phyloP scores from a whole-genome alignment of 2,329 filamentous ascomycete species.

The Penicillium sp. region DNA sequence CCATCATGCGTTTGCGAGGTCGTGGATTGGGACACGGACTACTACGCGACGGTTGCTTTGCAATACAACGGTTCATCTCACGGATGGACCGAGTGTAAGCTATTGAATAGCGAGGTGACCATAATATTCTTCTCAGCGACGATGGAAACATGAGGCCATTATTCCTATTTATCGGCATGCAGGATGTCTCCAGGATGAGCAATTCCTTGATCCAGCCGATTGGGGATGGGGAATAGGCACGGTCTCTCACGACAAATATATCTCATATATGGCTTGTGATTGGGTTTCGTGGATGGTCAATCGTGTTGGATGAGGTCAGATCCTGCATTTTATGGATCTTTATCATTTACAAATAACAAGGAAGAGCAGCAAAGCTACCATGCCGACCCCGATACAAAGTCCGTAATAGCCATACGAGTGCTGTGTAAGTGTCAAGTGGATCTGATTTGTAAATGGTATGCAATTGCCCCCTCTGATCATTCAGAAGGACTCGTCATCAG shows the following conservation, averaged over 20 bases:
- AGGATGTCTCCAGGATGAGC: constrained; percentile 38
- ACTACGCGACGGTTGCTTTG: constrained; percentile 30
- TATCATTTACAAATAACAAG: neutral
- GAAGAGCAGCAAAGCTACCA: neutral
- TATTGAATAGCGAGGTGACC: constrained; percentile 49
- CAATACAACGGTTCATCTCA: constrained; percentile 30
- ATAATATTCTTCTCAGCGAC: constrained; percentile 50
- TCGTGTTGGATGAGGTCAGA: neutral
- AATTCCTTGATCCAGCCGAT: constrained; percentile 47
- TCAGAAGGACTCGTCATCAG: neutral
- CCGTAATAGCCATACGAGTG: neutral
- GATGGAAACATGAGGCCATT: constrained; percentile 49
- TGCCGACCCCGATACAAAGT: neutral
- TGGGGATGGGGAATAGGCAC: constrained; percentile 10
- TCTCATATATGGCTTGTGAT: neutral
- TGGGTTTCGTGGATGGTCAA: neutral
- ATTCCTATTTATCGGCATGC: constrained; percentile 50
- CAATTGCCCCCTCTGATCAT: neutral
- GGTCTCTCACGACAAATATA: neutral
- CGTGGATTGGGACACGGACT: constrained; percentile 30
- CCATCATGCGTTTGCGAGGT: constrained; percentile 32
- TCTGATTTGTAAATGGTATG: neutral
- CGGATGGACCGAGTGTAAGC: constrained; percentile 40
- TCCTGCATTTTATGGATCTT: neutral
- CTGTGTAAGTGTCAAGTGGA: neutral